Evolutionary conservation across 306 rosid species (phyloP), one percentile per base, ranked within the genome.

Genomic region (Luffa acutangula): DNA sequence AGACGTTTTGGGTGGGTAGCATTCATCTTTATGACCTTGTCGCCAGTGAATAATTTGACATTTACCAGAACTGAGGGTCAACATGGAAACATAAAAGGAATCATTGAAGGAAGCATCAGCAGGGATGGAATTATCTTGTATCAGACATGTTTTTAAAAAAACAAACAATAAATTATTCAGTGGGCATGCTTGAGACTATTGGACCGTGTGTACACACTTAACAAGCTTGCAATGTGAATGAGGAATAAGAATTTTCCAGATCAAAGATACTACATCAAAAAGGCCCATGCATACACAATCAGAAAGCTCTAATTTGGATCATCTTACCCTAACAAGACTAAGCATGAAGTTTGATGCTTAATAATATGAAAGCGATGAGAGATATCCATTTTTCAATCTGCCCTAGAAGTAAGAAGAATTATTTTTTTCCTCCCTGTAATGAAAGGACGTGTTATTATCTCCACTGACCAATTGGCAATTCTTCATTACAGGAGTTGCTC

Each of bases 1-100:
- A 58, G 25, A 78, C 12, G 42, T 77, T 56, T 39, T 6, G 34
- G 88, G 88, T 81, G 95, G 92, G 77, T 21, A 88, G 72, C 99
- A 95, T 77, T 95, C 92, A 20, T 83, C 88, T 83, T 86, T 95
- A 88, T 95, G 97, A 45, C 99, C 99, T 87, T 85, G 97, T 69
- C 94, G 89, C 99, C 97, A 95, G 82, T 95, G 99, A 82, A 88
- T 71, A 41, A 93, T 89, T 89, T 95, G 99, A 81, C 99, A 95
- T 83, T 85, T 85, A 73, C 90, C 89, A 45, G 99, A 91, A 86
- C 99, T 95, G 85, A 70, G 51, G 46, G 41, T 77, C 62, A 78
- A 78, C 63, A 78, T 84, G 87, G 62, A 48, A 72, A 64, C 17
- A 17, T 1, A 64, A n/a, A 39, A 80, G 45, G 3, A 57, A 77